Percentiles rank a stretch among this genome's conserved stretches.
Conservation (phyloP, 345 rosid species). For the Rhodomyrtus tomentosa region DNA sequence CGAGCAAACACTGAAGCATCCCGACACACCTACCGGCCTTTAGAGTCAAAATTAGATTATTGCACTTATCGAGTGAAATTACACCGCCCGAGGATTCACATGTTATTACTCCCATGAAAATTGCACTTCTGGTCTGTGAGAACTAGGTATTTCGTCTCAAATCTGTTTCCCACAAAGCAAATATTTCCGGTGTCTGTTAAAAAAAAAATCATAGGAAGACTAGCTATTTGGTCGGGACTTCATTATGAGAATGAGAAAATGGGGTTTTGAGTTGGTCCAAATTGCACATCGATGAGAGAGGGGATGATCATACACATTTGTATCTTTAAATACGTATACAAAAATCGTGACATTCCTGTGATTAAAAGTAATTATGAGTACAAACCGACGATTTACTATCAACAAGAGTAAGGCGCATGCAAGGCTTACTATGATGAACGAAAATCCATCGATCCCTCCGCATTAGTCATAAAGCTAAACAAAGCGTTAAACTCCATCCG, state of each 20-base stretch:
- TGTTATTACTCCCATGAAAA: too few relatives aligned
- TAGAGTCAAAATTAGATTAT: not conserved
- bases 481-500: not conserved
- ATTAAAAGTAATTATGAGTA: too few relatives aligned
- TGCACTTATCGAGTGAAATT: not conserved
- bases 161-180: not conserved
- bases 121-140: too few relatives aligned
- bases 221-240: not conserved
- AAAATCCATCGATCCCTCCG: accelerated
- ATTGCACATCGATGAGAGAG: not conserved
- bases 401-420: not conserved
- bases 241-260: not conserved
- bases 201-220: not conserved
- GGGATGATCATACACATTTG: too few relatives aligned
- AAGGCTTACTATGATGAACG: not conserved
- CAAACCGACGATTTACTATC: too few relatives aligned
- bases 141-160: not conserved
- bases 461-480: not conserved
- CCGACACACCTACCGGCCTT: not conserved
- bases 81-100: not conserved
- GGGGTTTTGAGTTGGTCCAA: not conserved
- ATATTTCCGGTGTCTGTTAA: too few relatives aligned
- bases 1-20: not conserved
- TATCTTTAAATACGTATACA: not conserved
- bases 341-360: not conserved